Percentiles rank a stretch among this genome's conserved stretches.
Evolutionary conservation across 306 rosid species (phyloP).

Genomic region (Quercus gilva): DNA sequence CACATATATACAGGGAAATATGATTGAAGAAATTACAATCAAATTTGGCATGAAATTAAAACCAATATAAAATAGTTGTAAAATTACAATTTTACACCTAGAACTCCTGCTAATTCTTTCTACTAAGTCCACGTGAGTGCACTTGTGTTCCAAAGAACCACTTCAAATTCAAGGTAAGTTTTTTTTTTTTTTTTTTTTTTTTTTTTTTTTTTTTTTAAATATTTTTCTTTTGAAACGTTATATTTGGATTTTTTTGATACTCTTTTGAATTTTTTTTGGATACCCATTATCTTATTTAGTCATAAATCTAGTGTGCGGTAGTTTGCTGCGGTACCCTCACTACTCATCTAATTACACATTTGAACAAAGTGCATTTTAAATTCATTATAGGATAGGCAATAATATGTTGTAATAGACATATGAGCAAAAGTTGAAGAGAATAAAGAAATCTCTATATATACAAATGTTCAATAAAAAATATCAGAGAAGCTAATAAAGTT

Average conservation of each 20-base stretch:
- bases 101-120: slow-evolving; percentile 81
- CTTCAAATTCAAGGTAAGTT: slow-evolving; percentile 75
- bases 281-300: too few relatives aligned
- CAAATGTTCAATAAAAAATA: background rate
- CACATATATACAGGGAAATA: too few relatives aligned
- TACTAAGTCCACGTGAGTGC: slow-evolving; percentile 87
- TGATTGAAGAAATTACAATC: too few relatives aligned
- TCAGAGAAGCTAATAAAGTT: too few relatives aligned
- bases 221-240: background rate
- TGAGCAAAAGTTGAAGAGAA: background rate
- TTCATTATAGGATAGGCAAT: background rate
- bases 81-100: too few relatives aligned
- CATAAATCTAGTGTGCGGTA: too few relatives aligned
- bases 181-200: background rate
- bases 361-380: background rate
- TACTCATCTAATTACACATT: background rate
- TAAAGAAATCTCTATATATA: background rate
- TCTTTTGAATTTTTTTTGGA: background rate
- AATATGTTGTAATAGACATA: background rate
- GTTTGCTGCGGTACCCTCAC: background rate
- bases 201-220: background rate
- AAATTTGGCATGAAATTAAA: too few relatives aligned
- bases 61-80: too few relatives aligned
- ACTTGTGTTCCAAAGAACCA: slow-evolving; percentile 80
- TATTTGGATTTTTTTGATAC: background rate